Evolutionary conservation across 805 yeast species (phyloP).

Genomic region (Saturnispora dispora): DNA sequence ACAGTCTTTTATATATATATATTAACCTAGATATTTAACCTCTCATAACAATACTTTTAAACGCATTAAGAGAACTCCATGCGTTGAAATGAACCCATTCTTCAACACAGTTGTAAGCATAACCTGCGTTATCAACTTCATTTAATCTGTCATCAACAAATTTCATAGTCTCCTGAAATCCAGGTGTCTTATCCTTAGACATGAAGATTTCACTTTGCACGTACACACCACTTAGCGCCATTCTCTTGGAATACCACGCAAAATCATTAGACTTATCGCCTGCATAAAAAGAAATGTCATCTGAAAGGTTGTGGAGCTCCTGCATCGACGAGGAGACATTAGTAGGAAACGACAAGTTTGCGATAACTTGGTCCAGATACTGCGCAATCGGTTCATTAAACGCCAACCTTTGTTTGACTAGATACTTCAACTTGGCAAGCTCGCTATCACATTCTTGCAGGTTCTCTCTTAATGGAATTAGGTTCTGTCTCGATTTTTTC

Average conservation of each 20-base stretch:
- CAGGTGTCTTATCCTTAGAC: conserved; percentile 61
- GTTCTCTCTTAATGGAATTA: conserved; percentile 23
- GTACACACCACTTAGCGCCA: conserved; percentile 59
- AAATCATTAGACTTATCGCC: conserved; percentile 75
- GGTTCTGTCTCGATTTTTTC: conserved; percentile 32
- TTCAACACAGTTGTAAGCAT: conserved; percentile 52
- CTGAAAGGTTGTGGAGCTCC: conserved; percentile 68
- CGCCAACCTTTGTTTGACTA: conserved; percentile 38
- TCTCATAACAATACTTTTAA: conserved; percentile 60
- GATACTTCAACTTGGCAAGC: conserved; percentile 19
- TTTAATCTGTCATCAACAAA: conserved; percentile 55
- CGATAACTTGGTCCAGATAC: conserved; percentile 42
- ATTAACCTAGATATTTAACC: conserved; percentile 29
- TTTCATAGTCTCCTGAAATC: conserved; percentile 46
- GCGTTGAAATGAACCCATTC: conserved; percentile 72
- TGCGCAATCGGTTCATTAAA: conserved; percentile 41
- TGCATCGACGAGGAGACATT: conserved; percentile 48
- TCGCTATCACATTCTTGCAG: conserved; percentile 18
- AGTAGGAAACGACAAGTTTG: conserved; percentile 55
- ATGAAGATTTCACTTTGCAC: conserved; percentile 70
- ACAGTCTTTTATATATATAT: neutral
- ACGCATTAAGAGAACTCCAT: conserved; percentile 53
- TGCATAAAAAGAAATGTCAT: conserved; percentile 72
- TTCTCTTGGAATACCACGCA: conserved; percentile 88
- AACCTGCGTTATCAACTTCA: conserved; percentile 46